phyloP scores from a whole-genome alignment of 2,329 filamentous ascomycete species.

The Trichoderma sp. region DNA sequence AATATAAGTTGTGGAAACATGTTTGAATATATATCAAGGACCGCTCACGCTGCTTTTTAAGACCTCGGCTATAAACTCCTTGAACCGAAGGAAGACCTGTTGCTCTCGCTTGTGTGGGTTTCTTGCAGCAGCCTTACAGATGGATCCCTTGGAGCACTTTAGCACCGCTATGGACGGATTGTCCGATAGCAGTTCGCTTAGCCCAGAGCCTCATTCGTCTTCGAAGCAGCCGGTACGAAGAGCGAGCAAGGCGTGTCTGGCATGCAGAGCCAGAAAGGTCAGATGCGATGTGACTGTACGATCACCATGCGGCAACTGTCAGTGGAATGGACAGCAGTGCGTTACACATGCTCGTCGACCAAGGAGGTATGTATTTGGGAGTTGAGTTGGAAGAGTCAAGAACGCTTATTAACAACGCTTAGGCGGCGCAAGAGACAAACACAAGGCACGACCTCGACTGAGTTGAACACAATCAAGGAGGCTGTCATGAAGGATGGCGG shows the following conservation, averaged over 20 bases:
- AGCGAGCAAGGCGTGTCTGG: constrained; percentile 22
- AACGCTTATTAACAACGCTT: background rate
- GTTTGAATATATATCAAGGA: background rate
- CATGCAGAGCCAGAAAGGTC: constrained; percentile 22
- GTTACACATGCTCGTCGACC: constrained; percentile 23
- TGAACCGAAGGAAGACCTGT: constrained; percentile 5
- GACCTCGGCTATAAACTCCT: constrained; percentile 16
- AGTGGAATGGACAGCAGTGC: constrained; percentile 24
- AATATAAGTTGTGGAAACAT: background rate
- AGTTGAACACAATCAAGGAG: background rate
- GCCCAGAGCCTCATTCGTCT: constrained; percentile 18
- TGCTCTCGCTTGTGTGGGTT: background rate
- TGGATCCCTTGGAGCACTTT: constrained; percentile 17
- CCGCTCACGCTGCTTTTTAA: background rate
- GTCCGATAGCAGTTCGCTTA: constrained; percentile 19
- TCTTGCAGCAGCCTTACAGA: constrained; percentile 18
- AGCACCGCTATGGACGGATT: background rate
- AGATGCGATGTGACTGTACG: constrained; percentile 21
- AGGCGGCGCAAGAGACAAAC: constrained; percentile 11
- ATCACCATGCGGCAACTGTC: constrained; percentile 22
- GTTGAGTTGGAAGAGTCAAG: background rate
- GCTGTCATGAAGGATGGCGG: background rate
- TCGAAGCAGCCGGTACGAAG: constrained; percentile 21
- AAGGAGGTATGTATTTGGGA: background rate
- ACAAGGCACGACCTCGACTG: background rate